phyloP scores from a whole-genome alignment of 208 protist genomes.

The Trypanosoma mega region DNA sequence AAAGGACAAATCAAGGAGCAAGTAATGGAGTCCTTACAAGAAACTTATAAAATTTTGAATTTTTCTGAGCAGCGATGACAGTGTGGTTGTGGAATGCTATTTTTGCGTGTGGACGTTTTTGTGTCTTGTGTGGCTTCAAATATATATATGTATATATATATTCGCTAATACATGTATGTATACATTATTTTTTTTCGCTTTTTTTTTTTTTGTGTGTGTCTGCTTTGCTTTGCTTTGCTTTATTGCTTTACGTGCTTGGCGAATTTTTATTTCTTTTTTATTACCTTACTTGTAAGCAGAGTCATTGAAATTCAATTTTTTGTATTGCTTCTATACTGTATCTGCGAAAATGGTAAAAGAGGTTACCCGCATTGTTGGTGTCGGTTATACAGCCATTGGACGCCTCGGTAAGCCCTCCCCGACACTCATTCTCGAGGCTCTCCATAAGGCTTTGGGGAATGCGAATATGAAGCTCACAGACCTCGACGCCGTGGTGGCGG shows the following conservation, averaged over 20 bases:
- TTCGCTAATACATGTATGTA: background rate
- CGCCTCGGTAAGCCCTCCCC: slow-evolving; percentile 35
- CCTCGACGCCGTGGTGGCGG: slow-evolving; percentile 68
- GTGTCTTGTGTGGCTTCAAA: background rate
- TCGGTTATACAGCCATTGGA: slow-evolving; percentile 55
- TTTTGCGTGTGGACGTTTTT: no score
- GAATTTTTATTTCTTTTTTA: no score
- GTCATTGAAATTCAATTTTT: no score
- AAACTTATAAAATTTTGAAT: no score
- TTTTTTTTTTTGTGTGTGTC: slow-evolving; percentile 9
- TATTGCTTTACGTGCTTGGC: no score
- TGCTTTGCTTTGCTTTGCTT: background rate
- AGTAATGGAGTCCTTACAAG: no score
- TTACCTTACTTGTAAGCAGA: no score
- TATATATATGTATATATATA: slow-evolving; percentile 2
- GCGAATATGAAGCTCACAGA: slow-evolving; percentile 49
- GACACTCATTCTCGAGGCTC: slow-evolving; percentile 40
- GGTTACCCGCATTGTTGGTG: slow-evolving; percentile 47
- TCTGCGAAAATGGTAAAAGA: slow-evolving; percentile 2
- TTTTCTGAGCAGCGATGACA: no score
- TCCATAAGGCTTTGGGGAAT: slow-evolving; percentile 47
- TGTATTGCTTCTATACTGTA: no score
- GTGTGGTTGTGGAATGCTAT: no score
- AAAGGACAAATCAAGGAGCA: no score
- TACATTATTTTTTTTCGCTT: slow-evolving; percentile 6